Evolutionary conservation across 2,329 filamentous ascomycete genomes (phyloP).

Genomic region (Penicillium rolfsii): DNA sequence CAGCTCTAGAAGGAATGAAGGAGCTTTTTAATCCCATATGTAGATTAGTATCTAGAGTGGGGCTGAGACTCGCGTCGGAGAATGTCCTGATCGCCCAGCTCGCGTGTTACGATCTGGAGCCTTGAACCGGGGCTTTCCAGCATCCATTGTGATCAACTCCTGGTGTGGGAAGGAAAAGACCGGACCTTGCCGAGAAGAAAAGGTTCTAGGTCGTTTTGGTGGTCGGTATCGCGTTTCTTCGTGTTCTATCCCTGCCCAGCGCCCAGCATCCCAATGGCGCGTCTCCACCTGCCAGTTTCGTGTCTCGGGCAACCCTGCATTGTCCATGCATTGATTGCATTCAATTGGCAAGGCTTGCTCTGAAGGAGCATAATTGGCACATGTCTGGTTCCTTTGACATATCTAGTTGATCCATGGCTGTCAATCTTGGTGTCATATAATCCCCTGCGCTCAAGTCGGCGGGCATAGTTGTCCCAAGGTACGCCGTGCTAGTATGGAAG

Average conservation of each 20-base stretch:
- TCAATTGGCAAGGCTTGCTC: neutral
- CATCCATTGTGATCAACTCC: neutral
- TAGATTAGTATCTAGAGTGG: constrained; percentile 22
- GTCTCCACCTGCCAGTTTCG: constrained; percentile 17
- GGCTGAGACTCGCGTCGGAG: constrained; percentile 10
- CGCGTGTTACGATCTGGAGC: constrained; percentile 17
- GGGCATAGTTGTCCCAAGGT: no score
- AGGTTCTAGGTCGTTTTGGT: constrained; percentile 11
- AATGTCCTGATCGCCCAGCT: constrained; percentile 19
- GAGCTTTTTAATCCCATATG: constrained; percentile 12
- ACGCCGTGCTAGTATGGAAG: no score
- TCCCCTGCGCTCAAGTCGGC: neutral
- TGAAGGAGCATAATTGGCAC: neutral
- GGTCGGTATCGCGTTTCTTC: constrained; percentile 9
- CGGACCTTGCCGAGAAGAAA: neutral
- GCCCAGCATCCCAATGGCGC: constrained; percentile 2
- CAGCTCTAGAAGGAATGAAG: constrained; percentile 23
- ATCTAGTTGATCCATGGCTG: neutral
- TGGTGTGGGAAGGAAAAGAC: neutral
- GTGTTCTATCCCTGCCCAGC: constrained; percentile 11
- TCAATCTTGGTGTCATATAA: neutral
- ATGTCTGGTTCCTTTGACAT: neutral
- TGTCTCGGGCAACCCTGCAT: constrained; percentile 20
- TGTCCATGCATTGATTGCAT: neutral
- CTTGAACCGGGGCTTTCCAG: neutral